These are phyloP conservation scores for Rhizophora apiculata DNA, from an alignment of 345 rosid species.

Conservation along the genomic window DNA sequence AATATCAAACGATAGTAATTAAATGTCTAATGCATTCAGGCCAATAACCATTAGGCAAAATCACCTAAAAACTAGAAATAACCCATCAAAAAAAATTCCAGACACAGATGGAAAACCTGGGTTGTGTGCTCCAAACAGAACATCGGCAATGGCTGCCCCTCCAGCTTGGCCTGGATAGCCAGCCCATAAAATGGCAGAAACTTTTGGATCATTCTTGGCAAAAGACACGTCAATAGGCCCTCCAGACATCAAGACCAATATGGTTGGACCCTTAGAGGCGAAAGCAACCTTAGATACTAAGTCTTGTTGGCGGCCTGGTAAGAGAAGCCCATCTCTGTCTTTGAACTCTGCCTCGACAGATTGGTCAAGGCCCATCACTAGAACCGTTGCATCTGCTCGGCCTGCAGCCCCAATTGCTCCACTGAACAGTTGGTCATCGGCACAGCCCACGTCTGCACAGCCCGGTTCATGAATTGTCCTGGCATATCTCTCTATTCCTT, in stretches of 20 bases:
- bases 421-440: slow-evolving; percentile 9
- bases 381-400: slow-evolving; percentile 27
- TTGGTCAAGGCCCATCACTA: slow-evolving; percentile 33
- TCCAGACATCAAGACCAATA: slow-evolving; percentile 32
- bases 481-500: slow-evolving; percentile 24
- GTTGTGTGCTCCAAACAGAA: slow-evolving; percentile 24
- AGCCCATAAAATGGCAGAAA: slow-evolving; percentile 26
- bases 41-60: too few relatives aligned
- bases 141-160: slow-evolving; percentile 29
- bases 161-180: slow-evolving; percentile 36
- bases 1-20: not conserved
- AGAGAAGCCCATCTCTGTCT: slow-evolving; percentile 25
- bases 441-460: slow-evolving; percentile 22
- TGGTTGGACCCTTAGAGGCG: slow-evolving; percentile 24
- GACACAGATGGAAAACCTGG: slow-evolving; percentile 16
- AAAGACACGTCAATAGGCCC: slow-evolving; percentile 30
- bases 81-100: too few relatives aligned
- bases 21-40: not conserved
- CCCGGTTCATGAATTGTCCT: slow-evolving; percentile 18
- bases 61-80: too few relatives aligned
- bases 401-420: slow-evolving; percentile 23
- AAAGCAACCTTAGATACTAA: slow-evolving; percentile 20
- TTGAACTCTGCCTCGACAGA: slow-evolving; percentile 26
- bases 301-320: slow-evolving; percentile 34
- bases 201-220: slow-evolving; percentile 19